Evolutionary conservation across 1,284 basidiomycete genomes (phyloP), one percentile per base, ranked within the genome.

Genomic region (Phellopilus nigrolimitatus): DNA sequence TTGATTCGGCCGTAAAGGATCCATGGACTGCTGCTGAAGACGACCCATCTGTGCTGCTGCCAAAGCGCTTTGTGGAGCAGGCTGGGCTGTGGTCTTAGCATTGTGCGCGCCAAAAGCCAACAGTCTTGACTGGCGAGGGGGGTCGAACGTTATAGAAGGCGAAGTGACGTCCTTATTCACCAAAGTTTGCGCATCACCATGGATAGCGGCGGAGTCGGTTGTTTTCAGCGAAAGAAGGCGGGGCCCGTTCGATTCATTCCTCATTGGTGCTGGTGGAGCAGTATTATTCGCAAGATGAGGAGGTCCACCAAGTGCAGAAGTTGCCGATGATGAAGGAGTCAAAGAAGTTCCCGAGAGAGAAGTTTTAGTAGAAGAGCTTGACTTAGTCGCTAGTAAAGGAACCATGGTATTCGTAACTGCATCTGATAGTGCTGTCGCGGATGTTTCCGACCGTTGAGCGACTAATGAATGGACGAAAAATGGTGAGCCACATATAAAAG

Each of bases 121-220:
- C 42, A 89, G 68, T 51, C 86, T 82, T 50, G 86, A 86, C 33
- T 84, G 85, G 47, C 75, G 66, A 7, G 85, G 82, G 34, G 82
- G 82, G 56, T 82, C 82, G 64, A 84, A 79, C 47, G 69, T 69
- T 46, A 63, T 52, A 39, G 64, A 47, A 21, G 61, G 50, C 42
- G 58, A 56, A 41, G 38, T 57, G 28, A 46, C 33, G 34, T 47
- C 53, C 19, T 49, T 55, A 9, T 39, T 39, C 36, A 28, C 22
- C 9, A 9, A n/a, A n/a, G n/a, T n/a, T 22, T 54, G 42, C n/a
- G 13, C 17, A 9, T 19, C 47, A 30, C 27, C 15, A 5, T 53
- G 24, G 41, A 15, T n/a, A 64, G 54, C n/a, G 63, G 59, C 30
- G 62, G 56, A 36, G 64, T 60, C 45, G 61, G 55, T 44, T 55